These are phyloP conservation scores for Colletotrichum sansevieriae DNA, from an alignment of 2,329 filamentous ascomycete genomes.

Conservation along the genomic window DNA sequence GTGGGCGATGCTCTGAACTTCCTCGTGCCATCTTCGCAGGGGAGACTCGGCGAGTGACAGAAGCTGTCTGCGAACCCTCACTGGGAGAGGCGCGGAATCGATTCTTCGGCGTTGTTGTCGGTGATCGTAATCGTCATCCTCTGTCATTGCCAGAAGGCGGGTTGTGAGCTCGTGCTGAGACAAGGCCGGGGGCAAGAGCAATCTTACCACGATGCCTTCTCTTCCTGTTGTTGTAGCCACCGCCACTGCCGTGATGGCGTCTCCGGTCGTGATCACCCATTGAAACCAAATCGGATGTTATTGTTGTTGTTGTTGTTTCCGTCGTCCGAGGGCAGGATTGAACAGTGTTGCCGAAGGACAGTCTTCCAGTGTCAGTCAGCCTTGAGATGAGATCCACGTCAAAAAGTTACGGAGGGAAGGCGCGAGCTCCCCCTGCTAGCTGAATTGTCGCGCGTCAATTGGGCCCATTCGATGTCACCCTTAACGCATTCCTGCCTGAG, in stretches of 20 bases:
- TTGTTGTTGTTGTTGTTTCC: too few relatives aligned
- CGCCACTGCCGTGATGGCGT: slow-evolving; percentile 57
- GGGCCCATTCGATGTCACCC: slow-evolving; percentile 13
- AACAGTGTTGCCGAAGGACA: slow-evolving; percentile 3
- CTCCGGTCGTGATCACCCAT: slow-evolving; percentile 72
- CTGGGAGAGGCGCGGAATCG: slow-evolving; percentile 76
- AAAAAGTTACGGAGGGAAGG: slow-evolving; percentile 36
- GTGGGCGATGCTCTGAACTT: slow-evolving; percentile 80
- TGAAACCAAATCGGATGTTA: background rate
- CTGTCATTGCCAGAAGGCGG: slow-evolving; percentile 53
- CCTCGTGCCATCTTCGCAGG: slow-evolving; percentile 82
- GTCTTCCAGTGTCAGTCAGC: slow-evolving; percentile 10
- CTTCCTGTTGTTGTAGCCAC: slow-evolving; percentile 76
- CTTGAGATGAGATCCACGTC: slow-evolving; percentile 33
- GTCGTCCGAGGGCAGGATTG: slow-evolving; percentile 23
- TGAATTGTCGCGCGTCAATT: slow-evolving; percentile 16
- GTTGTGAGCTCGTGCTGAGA: slow-evolving; percentile 26
- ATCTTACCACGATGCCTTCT: slow-evolving; percentile 81
- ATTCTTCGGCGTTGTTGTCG: slow-evolving; percentile 76
- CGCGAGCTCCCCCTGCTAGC: slow-evolving; percentile 40
- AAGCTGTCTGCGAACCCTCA: slow-evolving; percentile 82
- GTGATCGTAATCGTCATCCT: slow-evolving; percentile 84
- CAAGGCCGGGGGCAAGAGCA: slow-evolving; percentile 18
- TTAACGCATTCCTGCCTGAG: slow-evolving; percentile 41
- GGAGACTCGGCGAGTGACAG: slow-evolving; percentile 86